Conservation (phyloP, 23 red algal species). For the Agarophyton chilense region DNA sequence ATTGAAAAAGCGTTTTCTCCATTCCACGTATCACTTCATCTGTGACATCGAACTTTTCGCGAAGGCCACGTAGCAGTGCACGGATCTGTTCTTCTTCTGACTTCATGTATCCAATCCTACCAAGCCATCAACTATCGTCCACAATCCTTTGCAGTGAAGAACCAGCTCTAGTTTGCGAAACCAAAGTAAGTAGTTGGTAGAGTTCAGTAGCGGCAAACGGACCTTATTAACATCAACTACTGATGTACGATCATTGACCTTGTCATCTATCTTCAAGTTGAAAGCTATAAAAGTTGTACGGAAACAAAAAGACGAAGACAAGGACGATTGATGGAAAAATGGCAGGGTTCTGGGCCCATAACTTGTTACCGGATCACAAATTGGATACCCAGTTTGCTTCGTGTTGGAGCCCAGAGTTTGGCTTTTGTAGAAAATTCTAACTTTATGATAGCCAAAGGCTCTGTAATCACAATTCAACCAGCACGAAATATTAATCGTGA, state of each 20-base stretch:
- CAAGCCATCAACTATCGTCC: background rate
- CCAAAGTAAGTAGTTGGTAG: no score
- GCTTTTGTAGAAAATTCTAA: no score
- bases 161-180: background rate
- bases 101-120: background rate
- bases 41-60: background rate
- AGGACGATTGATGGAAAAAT: background rate
- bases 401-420: no score
- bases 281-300: background rate
- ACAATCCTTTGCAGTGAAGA: background rate
- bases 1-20: background rate
- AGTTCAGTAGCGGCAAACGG: no score
- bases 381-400: no score
- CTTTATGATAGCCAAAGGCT: no score
- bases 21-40: slow-evolving; percentile 20
- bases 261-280: background rate
- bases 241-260: background rate
- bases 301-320: background rate
- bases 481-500: no score
- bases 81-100: background rate
- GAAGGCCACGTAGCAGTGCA: slow-evolving; percentile 22
- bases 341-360: slow-evolving; percentile 3
- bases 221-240: background rate
- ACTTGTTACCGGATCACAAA: background rate
- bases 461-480: no score